Base-by-base conservation (phyloP, 495 filamentous ascomycete species). In the Talaromyces thailandensis region DNA sequence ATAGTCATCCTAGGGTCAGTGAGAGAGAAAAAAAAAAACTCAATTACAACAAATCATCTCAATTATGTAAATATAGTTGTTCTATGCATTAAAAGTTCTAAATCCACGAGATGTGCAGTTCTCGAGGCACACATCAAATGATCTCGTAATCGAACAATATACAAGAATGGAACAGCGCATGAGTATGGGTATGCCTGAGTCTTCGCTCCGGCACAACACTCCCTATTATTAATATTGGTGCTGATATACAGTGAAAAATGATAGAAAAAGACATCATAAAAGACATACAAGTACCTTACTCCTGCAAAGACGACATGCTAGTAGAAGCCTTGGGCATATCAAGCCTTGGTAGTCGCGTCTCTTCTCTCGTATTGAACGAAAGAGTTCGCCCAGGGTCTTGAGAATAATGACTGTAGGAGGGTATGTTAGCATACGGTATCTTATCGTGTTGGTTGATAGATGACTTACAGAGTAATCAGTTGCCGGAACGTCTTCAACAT, bases 391-490 rank as follows among this genome's bases (percentile, higher is more conserved):
- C 73, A 64, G 32, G 80, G 79, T 63, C 79, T 76, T 37, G 80
- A 81, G 68, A 82, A 83, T 21, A 83, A 65, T n/a, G 79, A 79
- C 77, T 79, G 45, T 24, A 29, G 24, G 28, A 25, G 8, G 21
- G 3, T 40, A 0, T 48, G 25, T 60, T 55, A 64, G 29, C 29
- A 37, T n/a, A 3, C 28, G 7, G 14, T 60, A 23, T 40, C 43
- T 3, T 37, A 29, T 29, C 12, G 56, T 21, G 16, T 23, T 32
- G 23, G 9, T 16, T 7, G 9, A 23, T 18, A 21, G 4, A 55
- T 9, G 82, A 68, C 88, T 73, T 66, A 87, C 88, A 52, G 87
- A 83, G 66, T 96, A 97, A 74, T 98, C 94, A 7, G 94, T 96
- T 29, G 78, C 88, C 16, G 91, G 83, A 16, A 96, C 80, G 0